These are phyloP conservation scores for Aspergillus pseudoviridinutans DNA, from an alignment of 2,329 filamentous ascomycete genomes.

Conservation along the genomic window DNA sequence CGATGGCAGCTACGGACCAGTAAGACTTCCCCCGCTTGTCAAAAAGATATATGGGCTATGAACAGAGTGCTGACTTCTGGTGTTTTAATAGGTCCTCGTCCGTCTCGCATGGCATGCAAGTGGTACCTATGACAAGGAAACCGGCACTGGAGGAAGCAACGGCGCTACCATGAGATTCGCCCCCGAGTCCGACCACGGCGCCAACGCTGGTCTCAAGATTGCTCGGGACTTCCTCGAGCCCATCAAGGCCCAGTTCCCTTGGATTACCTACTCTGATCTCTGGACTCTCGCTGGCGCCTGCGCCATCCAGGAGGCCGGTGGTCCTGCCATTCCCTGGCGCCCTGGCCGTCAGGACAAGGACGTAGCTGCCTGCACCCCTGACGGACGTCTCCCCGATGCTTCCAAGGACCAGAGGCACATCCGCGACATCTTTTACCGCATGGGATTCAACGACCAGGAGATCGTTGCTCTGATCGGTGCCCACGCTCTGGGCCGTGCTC, in stretches of 20 bases:
- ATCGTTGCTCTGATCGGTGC: conserved; percentile 87
- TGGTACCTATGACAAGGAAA: conserved; percentile 86
- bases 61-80: conserved; percentile 1
- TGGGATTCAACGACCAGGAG: conserved; percentile 97
- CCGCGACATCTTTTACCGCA: conserved; percentile 87
- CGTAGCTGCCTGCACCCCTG: conserved; percentile 79
- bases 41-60: background rate
- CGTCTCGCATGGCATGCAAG: conserved; percentile 91
- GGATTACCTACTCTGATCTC: conserved; percentile 94
- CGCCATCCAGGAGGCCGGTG: conserved; percentile 93
- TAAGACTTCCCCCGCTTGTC: conserved; percentile 24
- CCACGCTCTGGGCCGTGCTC: conserved; percentile 85
- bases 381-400: conserved; percentile 84
- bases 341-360: conserved; percentile 81
- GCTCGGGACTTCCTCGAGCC: conserved; percentile 93
- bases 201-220: conserved; percentile 82
- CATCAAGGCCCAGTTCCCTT: conserved; percentile 84
- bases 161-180: conserved; percentile 95
- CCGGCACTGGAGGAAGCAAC: conserved; percentile 87
- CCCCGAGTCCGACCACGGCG: conserved; percentile 84
- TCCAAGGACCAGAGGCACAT: conserved; percentile 75
- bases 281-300: conserved; percentile 87
- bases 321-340: conserved; percentile 80
- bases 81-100: conserved; percentile 58
- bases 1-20: conserved; percentile 91